Evolutionary conservation across 441 rosid genomes (phyloP).

Genomic region (Aquilaria agallochum): DNA sequence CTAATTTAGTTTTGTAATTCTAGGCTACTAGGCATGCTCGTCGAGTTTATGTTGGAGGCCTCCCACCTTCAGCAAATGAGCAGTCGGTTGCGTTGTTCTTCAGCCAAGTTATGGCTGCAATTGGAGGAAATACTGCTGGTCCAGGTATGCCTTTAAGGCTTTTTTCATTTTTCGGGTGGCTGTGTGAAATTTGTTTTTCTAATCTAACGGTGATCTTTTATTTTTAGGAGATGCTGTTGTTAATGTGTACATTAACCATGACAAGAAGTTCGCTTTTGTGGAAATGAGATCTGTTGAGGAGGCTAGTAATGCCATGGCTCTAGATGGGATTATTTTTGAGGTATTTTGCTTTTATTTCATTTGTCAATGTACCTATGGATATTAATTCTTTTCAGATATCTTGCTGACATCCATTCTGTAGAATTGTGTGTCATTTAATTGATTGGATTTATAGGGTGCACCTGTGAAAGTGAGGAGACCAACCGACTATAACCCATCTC

Average conservation of each 20-base stretch:
- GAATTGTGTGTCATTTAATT: too few relatives aligned
- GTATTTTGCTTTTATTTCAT: conserved; percentile 9
- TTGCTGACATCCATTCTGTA: too few relatives aligned
- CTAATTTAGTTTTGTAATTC: conserved; percentile 1
- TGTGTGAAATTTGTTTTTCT: neutral
- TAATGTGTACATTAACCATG: conserved; percentile 47
- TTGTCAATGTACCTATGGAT: too few relatives aligned
- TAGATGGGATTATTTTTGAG: conserved; percentile 48
- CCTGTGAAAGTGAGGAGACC: conserved; percentile 94
- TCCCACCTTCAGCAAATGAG: conserved; percentile 31
- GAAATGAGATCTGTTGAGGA: conserved; percentile 52
- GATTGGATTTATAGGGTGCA: conserved; percentile 48
- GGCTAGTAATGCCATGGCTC: conserved; percentile 51
- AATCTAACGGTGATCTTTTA: conserved; percentile 1
- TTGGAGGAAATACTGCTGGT: conserved; percentile 28
- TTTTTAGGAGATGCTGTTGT: conserved; percentile 43
- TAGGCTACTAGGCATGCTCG: conserved; percentile 36
- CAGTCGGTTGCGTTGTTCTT: conserved; percentile 33
- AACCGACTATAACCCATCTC: conserved; percentile 82
- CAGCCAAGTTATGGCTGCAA: conserved; percentile 24
- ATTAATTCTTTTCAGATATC: too few relatives aligned
- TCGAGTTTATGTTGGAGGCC: conserved; percentile 34
- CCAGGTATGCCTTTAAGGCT: conserved; percentile 17
- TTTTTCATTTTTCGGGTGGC: neutral
- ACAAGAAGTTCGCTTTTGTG: conserved; percentile 49